phyloP scores from a whole-genome alignment of 495 filamentous ascomycete species.

The Penicillium coffeae region DNA sequence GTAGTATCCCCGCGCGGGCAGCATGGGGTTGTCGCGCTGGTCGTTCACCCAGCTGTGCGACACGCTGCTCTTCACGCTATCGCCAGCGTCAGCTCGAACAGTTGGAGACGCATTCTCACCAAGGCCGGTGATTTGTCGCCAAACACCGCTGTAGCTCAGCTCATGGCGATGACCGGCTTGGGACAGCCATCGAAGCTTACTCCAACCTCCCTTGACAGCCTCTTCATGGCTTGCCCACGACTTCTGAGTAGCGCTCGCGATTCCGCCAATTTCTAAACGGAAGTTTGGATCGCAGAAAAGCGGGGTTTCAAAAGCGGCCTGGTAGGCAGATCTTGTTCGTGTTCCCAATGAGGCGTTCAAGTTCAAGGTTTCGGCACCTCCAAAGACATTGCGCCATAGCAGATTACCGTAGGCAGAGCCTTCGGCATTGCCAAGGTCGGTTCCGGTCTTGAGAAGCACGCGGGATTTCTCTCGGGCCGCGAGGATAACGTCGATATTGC shows the following conservation, averaged over 20 bases:
- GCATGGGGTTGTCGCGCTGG: constrained; percentile 69
- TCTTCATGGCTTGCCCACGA: constrained; percentile 92
- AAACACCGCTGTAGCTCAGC: constrained; percentile 71
- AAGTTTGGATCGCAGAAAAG: constrained; percentile 78
- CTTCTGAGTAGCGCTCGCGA: constrained; percentile 78
- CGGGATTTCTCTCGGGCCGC: constrained; percentile 72
- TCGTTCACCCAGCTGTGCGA: constrained; percentile 78
- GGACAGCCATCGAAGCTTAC: constrained; percentile 69
- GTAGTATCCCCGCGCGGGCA: constrained; percentile 79
- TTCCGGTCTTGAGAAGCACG: constrained; percentile 82
- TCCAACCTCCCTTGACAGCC: constrained; percentile 71
- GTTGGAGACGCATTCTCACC: constrained; percentile 69
- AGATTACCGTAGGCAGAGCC: constrained; percentile 85
- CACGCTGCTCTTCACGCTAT: constrained; percentile 83
- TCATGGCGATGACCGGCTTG: constrained; percentile 63
- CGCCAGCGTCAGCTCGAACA: constrained; percentile 80
- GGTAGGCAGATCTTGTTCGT: constrained; percentile 83
- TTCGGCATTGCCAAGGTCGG: constrained; percentile 85
- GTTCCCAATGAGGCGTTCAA: constrained; percentile 84
- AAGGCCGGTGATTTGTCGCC: constrained; percentile 84
- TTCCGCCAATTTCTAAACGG: constrained; percentile 66
- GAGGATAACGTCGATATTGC: constrained; percentile 75
- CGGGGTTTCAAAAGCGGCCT: constrained; percentile 75
- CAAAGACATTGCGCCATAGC: constrained; percentile 85
- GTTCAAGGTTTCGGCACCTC: constrained; percentile 85